Conservation (phyloP, 1,284 basidiomycete species). For the Rhodofomes roseus region DNA sequence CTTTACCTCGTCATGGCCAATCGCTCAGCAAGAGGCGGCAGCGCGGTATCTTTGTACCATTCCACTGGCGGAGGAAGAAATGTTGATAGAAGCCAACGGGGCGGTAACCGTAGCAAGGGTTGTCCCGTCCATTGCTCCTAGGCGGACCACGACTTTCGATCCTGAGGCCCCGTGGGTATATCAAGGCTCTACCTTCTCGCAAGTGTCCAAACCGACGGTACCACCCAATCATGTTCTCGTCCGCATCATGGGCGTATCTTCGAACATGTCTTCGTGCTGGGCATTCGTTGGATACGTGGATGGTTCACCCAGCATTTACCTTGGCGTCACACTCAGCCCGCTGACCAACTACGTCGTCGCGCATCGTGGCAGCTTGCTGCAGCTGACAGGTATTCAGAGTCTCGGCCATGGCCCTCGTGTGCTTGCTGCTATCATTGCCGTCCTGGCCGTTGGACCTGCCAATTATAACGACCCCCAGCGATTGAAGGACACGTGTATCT, state of each 20-base stretch:
- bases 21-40: neutral
- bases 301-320: slow-evolving; percentile 1
- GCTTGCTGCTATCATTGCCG: slow-evolving; percentile 3
- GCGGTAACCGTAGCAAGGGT: slow-evolving; percentile 1
- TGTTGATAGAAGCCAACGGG: slow-evolving; percentile 7
- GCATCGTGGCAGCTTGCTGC: slow-evolving; percentile 5
- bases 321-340: slow-evolving; percentile 7
- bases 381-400: neutral
- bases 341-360: slow-evolving; percentile 9
- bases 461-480: slow-evolving; percentile 10
- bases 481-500: slow-evolving; percentile 1
- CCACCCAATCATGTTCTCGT: slow-evolving; percentile 4
- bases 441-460: slow-evolving; percentile 5
- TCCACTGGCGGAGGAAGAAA: slow-evolving; percentile 4
- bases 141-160: neutral
- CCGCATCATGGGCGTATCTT: neutral
- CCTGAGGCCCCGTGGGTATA: slow-evolving; percentile 6
- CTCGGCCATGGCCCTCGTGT: neutral
- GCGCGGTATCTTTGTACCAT: neutral
- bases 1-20: slow-evolving; percentile 1
- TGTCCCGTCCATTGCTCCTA: neutral
- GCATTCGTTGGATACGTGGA: slow-evolving; percentile 8
- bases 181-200: slow-evolving; percentile 1
- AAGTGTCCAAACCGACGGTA: neutral
- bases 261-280: neutral